These are phyloP conservation scores for Phytophthora crassamura DNA, from an alignment of 352 stramenopile species.

Conservation along the genomic window DNA sequence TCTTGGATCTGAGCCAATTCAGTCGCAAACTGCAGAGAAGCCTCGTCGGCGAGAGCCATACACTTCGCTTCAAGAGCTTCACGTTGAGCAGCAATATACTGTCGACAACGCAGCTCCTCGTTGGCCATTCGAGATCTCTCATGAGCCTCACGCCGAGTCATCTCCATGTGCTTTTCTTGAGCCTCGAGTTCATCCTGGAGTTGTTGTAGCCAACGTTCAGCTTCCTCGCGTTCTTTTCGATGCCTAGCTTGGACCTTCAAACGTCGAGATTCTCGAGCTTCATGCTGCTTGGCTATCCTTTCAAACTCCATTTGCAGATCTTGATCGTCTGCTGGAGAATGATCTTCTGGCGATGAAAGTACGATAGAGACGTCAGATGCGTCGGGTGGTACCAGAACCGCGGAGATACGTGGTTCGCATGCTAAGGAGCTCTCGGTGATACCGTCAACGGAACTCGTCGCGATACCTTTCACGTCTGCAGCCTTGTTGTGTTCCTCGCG, in stretches of 20 bases:
- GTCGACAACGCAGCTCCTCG: slow-evolving; percentile 18
- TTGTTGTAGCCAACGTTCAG: slow-evolving; percentile 14
- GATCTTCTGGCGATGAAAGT: background rate
- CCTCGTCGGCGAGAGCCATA: slow-evolving; percentile 28
- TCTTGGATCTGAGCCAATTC: slow-evolving; percentile 6
- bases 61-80: slow-evolving; percentile 11
- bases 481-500: background rate
- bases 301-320: slow-evolving; percentile 7
- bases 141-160: slow-evolving; percentile 14
- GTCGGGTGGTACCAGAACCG: background rate
- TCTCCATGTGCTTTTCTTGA: slow-evolving; percentile 19
- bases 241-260: slow-evolving; percentile 19
- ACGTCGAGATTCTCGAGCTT: slow-evolving; percentile 22
- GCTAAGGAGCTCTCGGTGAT: background rate
- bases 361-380: background rate
- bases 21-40: slow-evolving; percentile 10
- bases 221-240: slow-evolving; percentile 20
- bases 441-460: background rate
- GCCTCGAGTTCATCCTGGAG: slow-evolving; percentile 31
- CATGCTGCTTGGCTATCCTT: slow-evolving; percentile 26
- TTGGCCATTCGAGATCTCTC: slow-evolving; percentile 25
- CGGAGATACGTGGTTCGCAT: too few species aligned
- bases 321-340: background rate
- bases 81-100: slow-evolving; percentile 17
- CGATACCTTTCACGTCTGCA: background rate